Base-by-base conservation (phyloP, 192 early-diverging fungal species). In the Jimgerdemannia lactiflua region DNA sequence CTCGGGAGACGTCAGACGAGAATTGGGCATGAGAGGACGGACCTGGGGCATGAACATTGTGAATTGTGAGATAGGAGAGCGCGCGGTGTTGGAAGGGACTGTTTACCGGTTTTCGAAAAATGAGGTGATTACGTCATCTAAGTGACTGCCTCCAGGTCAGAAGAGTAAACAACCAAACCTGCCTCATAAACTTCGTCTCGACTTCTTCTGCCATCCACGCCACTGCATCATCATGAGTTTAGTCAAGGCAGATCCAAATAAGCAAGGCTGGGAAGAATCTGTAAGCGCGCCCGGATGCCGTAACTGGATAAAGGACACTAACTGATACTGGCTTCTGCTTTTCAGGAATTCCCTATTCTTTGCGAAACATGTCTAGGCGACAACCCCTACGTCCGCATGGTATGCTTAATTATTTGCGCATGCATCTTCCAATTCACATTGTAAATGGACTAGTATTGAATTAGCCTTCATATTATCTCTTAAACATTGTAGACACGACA, bases 311-410 rank as follows among this genome's bases (percentile, higher is more conserved):
- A 19, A 11, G 3, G 8, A 40, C 69, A 8, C 41, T 42, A 18
- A 54, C 77, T 4, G 44, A 18, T 17, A 4, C 29, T 29, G 29
- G 29, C 59, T 64, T 68, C 44, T 65, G n/a, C 14, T 18, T n/a
- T 78, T 69, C 20, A 87, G 86, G 93, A 92, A 77, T 94, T 94
- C 74, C 93, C 94, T 42, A 95, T 95, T 71, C 87, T 97, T 67
- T 99, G 98, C 86, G 97, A 98, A 83, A 96, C 95, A 63, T 99
- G 98, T 75, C 86, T 99, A 29, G 98, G 98, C 20, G 92, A 94
- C 68, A 99, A 99, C 76, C 98, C 98, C 41, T 99, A 99, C 76
- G 91, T 99, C 70, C 94, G 97, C 74, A 99, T 99, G 98, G 93
- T 90, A 94, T 88, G 70, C 70, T 39, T 41, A 29, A 19, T 18